These are phyloP conservation scores for Lentinus brumalis DNA, from an alignment of 768 basidiomycete genomes.

Conservation along the genomic window DNA sequence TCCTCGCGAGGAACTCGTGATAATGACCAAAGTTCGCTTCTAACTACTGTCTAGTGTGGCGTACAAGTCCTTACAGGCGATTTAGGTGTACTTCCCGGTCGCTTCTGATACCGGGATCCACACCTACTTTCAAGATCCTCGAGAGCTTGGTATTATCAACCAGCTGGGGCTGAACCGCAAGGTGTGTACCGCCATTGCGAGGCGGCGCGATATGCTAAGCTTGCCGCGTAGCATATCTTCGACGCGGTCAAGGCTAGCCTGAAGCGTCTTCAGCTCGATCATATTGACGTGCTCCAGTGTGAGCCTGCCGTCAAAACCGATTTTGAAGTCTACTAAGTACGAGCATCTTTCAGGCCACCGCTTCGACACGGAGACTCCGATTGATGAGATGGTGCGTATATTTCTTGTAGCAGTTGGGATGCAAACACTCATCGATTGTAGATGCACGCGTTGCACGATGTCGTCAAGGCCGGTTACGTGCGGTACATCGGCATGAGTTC, in stretches of 20 bases:
- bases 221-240: constrained; percentile 12
- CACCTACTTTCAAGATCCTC: background rate
- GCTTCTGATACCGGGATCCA: too few relatives aligned
- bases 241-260: constrained; percentile 42
- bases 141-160: constrained; percentile 39
- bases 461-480: constrained; percentile 45
- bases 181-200: constrained; percentile 25
- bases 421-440: background rate
- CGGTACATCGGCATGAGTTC: constrained; percentile 44
- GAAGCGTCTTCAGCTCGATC: constrained; percentile 69
- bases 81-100: too few relatives aligned
- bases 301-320: background rate
- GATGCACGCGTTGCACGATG: constrained; percentile 51
- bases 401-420: too few relatives aligned
- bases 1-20: constrained; percentile 49
- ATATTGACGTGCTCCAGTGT: constrained; percentile 43
- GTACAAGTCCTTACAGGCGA: too few relatives aligned
- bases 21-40: constrained; percentile 47
- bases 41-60: background rate
- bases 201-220: background rate
- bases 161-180: constrained; percentile 41
- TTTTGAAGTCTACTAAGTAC: background rate
- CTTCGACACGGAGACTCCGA: constrained; percentile 42
- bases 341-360: constrained; percentile 31
- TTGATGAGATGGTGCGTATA: constrained; percentile 31